These are phyloP conservation scores for Grigorovia jiainica DNA, from an alignment of 805 yeast species.

Conservation along the genomic window DNA sequence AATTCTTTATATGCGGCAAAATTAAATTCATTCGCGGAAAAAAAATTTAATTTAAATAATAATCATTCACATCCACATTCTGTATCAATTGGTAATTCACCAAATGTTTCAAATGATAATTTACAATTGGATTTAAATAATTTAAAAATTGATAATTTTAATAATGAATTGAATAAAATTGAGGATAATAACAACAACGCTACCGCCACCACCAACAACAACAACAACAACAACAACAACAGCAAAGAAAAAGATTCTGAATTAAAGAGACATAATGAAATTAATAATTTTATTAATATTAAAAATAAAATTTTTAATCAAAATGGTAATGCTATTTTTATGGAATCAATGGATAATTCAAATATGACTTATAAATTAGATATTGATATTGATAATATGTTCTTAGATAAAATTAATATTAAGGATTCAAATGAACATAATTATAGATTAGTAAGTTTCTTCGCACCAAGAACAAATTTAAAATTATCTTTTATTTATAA, in stretches of 20 bases:
- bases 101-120: no score
- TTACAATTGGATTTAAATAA: no score
- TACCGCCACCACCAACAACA: not conserved
- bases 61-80: not conserved
- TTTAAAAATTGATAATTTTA: no score
- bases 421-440: constrained; percentile 41
- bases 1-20: constrained; percentile 88
- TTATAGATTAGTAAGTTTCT: constrained; percentile 63
- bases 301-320: constrained; percentile 65
- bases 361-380: constrained; percentile 44
- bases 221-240: no score
- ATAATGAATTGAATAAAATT: no score
- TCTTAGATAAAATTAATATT: constrained; percentile 44
- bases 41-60: constrained; percentile 30
- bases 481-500: constrained; percentile 59
- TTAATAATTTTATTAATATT: constrained; percentile 38
- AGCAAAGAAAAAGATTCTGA: not conserved
- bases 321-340: constrained; percentile 82
- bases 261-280: not conserved
- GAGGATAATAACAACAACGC: not conserved
- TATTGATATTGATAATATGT: constrained; percentile 69
- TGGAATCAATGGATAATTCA: constrained; percentile 42
- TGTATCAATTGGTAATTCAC: no score
- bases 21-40: constrained; percentile 71
- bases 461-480: constrained; percentile 28